Evolutionary conservation across 202 grass and related monocot species (phyloP).

Genomic region (Zoysia matrella): DNA sequence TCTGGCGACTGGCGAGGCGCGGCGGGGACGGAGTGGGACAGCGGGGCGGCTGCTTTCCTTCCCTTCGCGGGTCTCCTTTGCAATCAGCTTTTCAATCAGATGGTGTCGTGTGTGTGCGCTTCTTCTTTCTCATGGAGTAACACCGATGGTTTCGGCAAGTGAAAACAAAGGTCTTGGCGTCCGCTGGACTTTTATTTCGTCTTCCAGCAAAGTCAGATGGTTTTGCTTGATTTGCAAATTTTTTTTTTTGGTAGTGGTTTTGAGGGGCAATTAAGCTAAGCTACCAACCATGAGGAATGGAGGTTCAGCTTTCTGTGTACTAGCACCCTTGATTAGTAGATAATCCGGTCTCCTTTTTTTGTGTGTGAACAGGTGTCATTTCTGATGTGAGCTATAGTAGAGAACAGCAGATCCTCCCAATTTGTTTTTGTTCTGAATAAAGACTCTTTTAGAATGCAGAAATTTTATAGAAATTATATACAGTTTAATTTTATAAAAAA

Average conservation of each 20-base stretch:
- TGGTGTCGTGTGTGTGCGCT: not conserved
- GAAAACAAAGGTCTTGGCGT: constrained; percentile 14
- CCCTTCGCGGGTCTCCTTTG: not conserved
- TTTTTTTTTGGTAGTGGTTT: constrained; percentile 11
- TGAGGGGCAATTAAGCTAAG: constrained; percentile 30
- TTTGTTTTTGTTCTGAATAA: too few species aligned
- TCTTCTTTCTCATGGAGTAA: not conserved
- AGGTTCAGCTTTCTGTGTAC: constrained; percentile 15
- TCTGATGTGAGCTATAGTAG: not conserved
- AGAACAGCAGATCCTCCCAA: too few species aligned
- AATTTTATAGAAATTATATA: too few species aligned
- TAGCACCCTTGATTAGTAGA: not conserved
- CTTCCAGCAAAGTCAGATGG: not conserved
- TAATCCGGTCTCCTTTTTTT: not conserved
- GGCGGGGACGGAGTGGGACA: constrained; percentile 25
- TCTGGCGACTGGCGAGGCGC: not conserved
- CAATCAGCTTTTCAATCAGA: not conserved
- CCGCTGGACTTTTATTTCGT: not conserved
- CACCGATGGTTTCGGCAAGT: not conserved
- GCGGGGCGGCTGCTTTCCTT: not conserved
- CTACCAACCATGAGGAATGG: constrained; percentile 7
- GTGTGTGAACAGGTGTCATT: not conserved
- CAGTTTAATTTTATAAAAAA: too few species aligned
- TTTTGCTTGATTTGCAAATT: constrained; percentile 21
- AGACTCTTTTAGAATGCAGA: too few species aligned